Percentiles rank a stretch among this genome's conserved stretches.
Conservation (phyloP, 768 basidiomycete genomes). For the Termitomyces sp. region DNA sequence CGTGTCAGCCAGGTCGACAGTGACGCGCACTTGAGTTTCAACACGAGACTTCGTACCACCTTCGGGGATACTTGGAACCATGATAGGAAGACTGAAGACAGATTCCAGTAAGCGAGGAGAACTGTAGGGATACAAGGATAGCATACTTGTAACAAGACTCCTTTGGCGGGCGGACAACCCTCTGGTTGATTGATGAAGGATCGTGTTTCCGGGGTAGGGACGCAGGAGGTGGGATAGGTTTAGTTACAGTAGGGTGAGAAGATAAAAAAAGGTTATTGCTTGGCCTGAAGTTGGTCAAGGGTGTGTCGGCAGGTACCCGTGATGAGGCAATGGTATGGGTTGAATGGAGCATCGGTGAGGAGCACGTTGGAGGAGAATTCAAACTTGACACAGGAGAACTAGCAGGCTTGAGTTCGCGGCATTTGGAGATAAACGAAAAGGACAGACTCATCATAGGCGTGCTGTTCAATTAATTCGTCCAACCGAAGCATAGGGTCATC, state of each 20-base stretch:
- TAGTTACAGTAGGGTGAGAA: conserved; percentile 40
- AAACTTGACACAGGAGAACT: conserved; percentile 32
- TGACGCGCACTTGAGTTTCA: conserved; percentile 90
- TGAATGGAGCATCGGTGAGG: conserved; percentile 26
- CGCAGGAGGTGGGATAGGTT: conserved; percentile 65
- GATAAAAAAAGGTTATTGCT: conserved; percentile 24
- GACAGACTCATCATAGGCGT: conserved; percentile 73
- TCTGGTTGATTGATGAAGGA: conserved; percentile 42
- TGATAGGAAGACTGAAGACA: conserved; percentile 54
- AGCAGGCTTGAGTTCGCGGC: conserved; percentile 7
- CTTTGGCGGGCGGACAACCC: conserved; percentile 65
- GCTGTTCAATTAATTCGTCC: conserved; percentile 69
- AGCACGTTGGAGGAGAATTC: conserved; percentile 24
- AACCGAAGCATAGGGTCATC: conserved; percentile 56
- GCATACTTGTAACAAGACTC: conserved; percentile 74
- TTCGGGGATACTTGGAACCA: conserved; percentile 80
- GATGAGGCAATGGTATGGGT: conserved; percentile 16
- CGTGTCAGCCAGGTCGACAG: conserved; percentile 71
- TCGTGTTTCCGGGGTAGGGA: conserved; percentile 53
- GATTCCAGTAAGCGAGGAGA: conserved; percentile 10
- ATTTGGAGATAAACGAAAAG: conserved; percentile 10
- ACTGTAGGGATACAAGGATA: conserved; percentile 10
- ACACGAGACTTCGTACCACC: conserved; percentile 86
- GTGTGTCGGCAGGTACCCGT: conserved; percentile 16
- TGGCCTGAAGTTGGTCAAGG: conserved; percentile 23